Percentiles rank a stretch among this genome's conserved stretches.
These are phyloP conservation scores for Pterocarpus macrocarpus DNA, from an alignment of 306 rosid genomes.

Conservation along the genomic window DNA sequence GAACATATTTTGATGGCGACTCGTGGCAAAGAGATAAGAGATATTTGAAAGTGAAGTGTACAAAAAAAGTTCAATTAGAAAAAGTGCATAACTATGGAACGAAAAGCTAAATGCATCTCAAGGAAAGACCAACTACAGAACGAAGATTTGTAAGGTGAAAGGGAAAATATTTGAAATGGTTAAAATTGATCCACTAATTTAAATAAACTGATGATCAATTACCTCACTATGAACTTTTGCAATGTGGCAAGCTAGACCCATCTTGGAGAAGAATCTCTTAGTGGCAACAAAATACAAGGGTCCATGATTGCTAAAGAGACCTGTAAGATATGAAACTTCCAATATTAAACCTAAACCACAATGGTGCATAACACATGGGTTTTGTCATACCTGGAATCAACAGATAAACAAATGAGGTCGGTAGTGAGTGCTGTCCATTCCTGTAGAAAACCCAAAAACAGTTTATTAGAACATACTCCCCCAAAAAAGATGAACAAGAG, in stretches of 20 bases:
- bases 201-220: constrained; percentile 18
- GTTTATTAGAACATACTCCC: constrained; percentile 11
- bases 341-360: constrained; percentile 9
- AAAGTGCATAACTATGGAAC: background rate
- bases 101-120: background rate
- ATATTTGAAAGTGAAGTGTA: background rate
- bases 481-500: background rate
- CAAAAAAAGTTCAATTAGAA: background rate
- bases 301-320: constrained; percentile 88
- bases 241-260: constrained; percentile 90
- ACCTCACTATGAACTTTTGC: constrained; percentile 94
- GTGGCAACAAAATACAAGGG: constrained; percentile 86
- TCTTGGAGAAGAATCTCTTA: constrained; percentile 83
- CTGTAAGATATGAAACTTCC: constrained; percentile 52
- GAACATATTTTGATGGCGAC: background rate
- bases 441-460: constrained; percentile 51
- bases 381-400: constrained; percentile 74
- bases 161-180: too few relatives aligned
- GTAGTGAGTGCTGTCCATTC: constrained; percentile 74
- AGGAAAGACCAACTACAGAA: background rate
- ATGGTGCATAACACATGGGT: constrained; percentile 31
- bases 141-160: background rate
- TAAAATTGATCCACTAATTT: constrained; percentile 9
- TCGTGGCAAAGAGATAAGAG: background rate
- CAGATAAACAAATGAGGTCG: constrained; percentile 80